Conservation (phyloP, 1,139 yeast genomes). For the Sugiyamaella xylanicola region DNA sequence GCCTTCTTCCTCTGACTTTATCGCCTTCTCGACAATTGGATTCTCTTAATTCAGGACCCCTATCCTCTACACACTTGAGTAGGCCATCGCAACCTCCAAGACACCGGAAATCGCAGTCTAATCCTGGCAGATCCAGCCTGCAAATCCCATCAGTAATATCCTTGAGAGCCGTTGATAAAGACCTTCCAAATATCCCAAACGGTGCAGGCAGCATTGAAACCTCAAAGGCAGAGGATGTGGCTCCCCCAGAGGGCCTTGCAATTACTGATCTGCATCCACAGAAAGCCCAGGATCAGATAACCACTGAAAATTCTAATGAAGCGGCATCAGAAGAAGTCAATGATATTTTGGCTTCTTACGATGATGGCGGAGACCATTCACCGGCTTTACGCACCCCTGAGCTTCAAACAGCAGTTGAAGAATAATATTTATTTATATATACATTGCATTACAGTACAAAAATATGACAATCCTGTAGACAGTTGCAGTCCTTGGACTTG, state of each 20-base stretch:
- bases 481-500: too few relatives aligned
- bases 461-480: too few relatives aligned
- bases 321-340: conserved; percentile 4
- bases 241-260: conserved; percentile 1
- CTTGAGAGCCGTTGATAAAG: conserved; percentile 4
- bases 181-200: conserved; percentile 5
- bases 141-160: conserved; percentile 15
- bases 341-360: conserved; percentile 12
- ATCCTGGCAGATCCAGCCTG: conserved; percentile 15
- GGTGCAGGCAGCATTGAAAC: too few relatives aligned
- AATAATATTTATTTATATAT: not conserved
- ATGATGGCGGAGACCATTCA: not conserved
- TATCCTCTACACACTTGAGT: conserved; percentile 7
- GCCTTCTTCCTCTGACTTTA: conserved; percentile 32
- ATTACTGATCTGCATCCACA: not conserved
- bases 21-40: conserved; percentile 29
- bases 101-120: conserved; percentile 26
- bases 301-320: not conserved
- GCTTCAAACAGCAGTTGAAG: conserved; percentile 2
- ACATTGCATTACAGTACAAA: not conserved
- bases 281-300: not conserved
- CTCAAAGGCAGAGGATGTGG: not conserved
- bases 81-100: conserved; percentile 18
- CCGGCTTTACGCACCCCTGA: not conserved
- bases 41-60: not conserved